Base-by-base conservation (phyloP, 1,284 basidiomycete species). In the Butyriboletus appendiculatus region DNA sequence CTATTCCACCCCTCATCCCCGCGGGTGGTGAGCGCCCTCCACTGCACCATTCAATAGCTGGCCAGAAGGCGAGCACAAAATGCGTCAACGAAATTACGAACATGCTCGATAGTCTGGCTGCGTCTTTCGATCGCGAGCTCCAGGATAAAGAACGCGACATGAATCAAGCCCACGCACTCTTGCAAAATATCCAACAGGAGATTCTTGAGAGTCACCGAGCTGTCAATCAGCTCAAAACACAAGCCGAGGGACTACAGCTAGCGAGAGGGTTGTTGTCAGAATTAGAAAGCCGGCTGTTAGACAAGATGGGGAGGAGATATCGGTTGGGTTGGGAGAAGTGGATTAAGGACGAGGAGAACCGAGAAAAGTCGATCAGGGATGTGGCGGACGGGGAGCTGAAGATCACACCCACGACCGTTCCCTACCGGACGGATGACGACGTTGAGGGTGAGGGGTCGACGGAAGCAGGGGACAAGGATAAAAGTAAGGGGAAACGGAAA, bases 81-180 rank as follows among this genome's bases (percentile, higher is more conserved):
- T 89, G 87, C 62, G 82, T 95, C 26, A 87, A 87, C 54, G 93
- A 97, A 60, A 88, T 97, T 70, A 84, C 93, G 7, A 80, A 80
- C 53, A 86, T 98, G 80, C 81, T 99, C 61, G 92, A 96, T 63
- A 89, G 85, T 62, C 81, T 99, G 16, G 96, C 96, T 0, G 78
- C 88, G n/a, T 90, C 92, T 4, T 98, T 96, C 70, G 97, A 99
- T 65, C 86, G 90, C 59, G 97, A 99, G 74, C 79, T 98, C 22
- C 81, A 85, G 56, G 90, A 94, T 53, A 96, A 96, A 69, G 96
- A 98, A 67, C 86, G 94, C 51, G 95, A 98, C 67, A 86, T 92
- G 60, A 83, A 84, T 4, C 96, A 99, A 68, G 96, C 96, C 1
- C 91, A 94, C 61, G 89, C 90, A 2, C 76, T 98, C 51, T 80